phyloP scores from a whole-genome alignment of 257 asterid genomes.

The Fraxinus excelsior region DNA sequence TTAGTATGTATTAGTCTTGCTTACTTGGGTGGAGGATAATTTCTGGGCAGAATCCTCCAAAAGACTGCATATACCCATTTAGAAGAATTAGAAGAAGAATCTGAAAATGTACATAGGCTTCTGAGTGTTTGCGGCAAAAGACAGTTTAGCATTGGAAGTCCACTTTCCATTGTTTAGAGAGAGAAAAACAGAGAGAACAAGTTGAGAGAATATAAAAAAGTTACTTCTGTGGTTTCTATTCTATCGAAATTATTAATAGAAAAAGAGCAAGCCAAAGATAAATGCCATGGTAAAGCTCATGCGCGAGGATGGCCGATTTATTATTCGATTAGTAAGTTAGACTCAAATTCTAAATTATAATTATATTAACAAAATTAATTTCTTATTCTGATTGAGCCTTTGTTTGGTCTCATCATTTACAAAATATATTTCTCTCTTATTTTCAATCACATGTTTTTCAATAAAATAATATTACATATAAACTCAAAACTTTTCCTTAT shows the following conservation, averaged over 20 bases:
- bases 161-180: constrained; percentile 58
- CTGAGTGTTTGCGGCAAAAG: constrained; percentile 78
- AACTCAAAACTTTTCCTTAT: too few species aligned
- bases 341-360: not conserved
- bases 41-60: constrained; percentile 85
- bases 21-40: constrained; percentile 89
- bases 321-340: not conserved
- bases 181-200: constrained; percentile 28
- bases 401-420: too few species aligned
- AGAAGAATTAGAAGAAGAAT: constrained; percentile 46
- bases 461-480: too few species aligned
- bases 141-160: constrained; percentile 77
- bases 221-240: constrained; percentile 24
- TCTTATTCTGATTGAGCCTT: too few species aligned
- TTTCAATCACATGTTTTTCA: too few species aligned
- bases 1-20: constrained; percentile 4
- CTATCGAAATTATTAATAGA: constrained; percentile 37
- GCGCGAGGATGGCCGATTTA: too few species aligned
- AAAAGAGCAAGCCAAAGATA: constrained; percentile 23
- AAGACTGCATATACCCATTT: constrained; percentile 84
- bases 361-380: too few species aligned
- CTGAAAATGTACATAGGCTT: constrained; percentile 58
- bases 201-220: constrained; percentile 23
- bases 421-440: too few species aligned
- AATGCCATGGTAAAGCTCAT: not conserved